Percentiles rank a stretch among this genome's conserved stretches.
Conservation (phyloP, 306 rosid species). For the Abrus precatorius region DNA sequence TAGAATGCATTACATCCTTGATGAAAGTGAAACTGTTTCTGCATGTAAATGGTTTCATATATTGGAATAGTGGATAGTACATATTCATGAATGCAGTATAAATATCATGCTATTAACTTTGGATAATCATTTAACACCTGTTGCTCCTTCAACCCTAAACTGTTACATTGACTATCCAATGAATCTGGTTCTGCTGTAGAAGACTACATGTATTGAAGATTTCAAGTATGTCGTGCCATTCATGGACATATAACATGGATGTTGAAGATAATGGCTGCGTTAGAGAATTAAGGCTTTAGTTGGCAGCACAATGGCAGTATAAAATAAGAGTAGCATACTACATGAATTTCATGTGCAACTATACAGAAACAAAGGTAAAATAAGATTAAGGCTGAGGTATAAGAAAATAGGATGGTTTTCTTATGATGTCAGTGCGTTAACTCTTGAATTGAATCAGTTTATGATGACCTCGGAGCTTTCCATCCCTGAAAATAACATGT, state of each 20-base stretch:
- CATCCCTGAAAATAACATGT: neutral
- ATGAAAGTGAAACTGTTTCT: neutral
- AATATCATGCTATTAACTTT: neutral
- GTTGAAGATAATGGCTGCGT: neutral
- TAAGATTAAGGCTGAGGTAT: neutral
- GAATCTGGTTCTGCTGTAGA: neutral
- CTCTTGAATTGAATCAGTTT: neutral
- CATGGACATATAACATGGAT: neutral
- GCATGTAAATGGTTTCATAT: neutral
- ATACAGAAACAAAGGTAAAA: neutral
- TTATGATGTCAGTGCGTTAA: neutral
- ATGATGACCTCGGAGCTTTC: neutral
- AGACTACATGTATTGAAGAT: neutral
- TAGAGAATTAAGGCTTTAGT: neutral
- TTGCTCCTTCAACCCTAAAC: neutral
- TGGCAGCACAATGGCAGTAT: neutral
- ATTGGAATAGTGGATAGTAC: neutral
- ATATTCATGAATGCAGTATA: neutral
- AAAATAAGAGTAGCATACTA: slow-evolving; percentile 2
- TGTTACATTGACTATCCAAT: neutral
- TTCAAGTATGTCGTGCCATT: neutral
- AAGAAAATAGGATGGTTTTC: neutral
- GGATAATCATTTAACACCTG: neutral
- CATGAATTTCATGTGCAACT: neutral
- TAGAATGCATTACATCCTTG: neutral